Conservation (phyloP, 2,329 filamentous ascomycete genomes). For the Ciborinia camelliae region DNA sequence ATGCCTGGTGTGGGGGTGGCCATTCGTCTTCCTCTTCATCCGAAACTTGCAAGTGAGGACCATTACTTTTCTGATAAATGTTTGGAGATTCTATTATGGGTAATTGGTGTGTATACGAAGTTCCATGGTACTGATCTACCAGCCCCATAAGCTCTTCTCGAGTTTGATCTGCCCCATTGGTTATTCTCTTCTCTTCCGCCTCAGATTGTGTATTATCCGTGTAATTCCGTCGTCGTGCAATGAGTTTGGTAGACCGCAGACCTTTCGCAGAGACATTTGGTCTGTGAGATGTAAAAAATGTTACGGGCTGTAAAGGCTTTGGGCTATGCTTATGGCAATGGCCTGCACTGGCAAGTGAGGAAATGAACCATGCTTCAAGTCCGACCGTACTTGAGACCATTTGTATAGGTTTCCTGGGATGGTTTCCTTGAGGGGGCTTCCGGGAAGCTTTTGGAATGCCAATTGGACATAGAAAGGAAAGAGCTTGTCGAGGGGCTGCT, state of each 20-base stretch:
- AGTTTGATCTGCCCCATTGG: slow-evolving; percentile 26
- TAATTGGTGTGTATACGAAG: slow-evolving; percentile 52
- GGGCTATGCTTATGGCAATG: slow-evolving; percentile 32
- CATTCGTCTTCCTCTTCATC: slow-evolving; percentile 48
- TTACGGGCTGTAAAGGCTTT: slow-evolving; percentile 19
- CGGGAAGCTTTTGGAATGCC: slow-evolving; percentile 21
- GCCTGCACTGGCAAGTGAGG: slow-evolving; percentile 34
- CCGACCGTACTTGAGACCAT: slow-evolving; percentile 22
- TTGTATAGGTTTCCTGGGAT: slow-evolving; percentile 5
- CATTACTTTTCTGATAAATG: slow-evolving; percentile 51
- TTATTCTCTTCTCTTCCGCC: slow-evolving; percentile 3
- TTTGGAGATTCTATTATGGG: slow-evolving; percentile 49
- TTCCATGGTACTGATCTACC: slow-evolving; percentile 49
- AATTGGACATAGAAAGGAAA: slow-evolving; percentile 36
- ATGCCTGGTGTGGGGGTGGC: slow-evolving; percentile 33
- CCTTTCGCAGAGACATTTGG: slow-evolving; percentile 20
- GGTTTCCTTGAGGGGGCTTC: slow-evolving; percentile 6
- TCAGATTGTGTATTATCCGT: slow-evolving; percentile 15
- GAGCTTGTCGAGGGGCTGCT: slow-evolving; percentile 39
- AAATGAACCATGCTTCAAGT: slow-evolving; percentile 39
- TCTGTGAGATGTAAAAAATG: slow-evolving; percentile 28
- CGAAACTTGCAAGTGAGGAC: slow-evolving; percentile 49
- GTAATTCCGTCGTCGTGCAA: slow-evolving; percentile 24
- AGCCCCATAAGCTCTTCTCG: slow-evolving; percentile 51
- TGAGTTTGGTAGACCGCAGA: slow-evolving; percentile 11